Conservation (phyloP, 1,139 yeast genomes). For the Ogataea hybrid region DNA sequence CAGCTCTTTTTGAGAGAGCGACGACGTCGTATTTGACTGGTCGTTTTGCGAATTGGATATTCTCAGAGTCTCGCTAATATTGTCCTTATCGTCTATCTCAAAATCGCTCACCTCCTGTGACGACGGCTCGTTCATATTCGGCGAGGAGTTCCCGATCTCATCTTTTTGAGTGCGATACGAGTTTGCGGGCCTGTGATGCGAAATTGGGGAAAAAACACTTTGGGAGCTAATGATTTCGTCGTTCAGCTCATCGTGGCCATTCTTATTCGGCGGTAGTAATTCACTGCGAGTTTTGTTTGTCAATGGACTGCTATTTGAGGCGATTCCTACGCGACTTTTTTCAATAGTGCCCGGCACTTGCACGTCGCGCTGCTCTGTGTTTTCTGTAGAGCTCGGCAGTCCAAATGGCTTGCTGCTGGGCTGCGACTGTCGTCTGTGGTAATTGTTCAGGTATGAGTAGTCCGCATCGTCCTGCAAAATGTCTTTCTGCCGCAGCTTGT, state of each 20-base stretch:
- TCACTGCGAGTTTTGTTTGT: neutral
- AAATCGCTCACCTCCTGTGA: conserved; percentile 21
- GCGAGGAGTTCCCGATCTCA: conserved; percentile 8
- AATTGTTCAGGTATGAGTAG: conserved; percentile 8
- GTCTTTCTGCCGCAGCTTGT: conserved; percentile 12
- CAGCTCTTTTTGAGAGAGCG: conserved; percentile 2
- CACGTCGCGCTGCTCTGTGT: conserved; percentile 4
- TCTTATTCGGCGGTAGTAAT: neutral
- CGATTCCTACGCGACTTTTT: conserved; percentile 4
- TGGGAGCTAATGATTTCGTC: conserved; percentile 20
- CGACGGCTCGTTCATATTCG: conserved; percentile 18
- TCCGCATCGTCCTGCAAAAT: conserved; percentile 7
- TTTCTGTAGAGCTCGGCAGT: conserved; percentile 2
- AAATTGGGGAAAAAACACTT: conserved; percentile 10
- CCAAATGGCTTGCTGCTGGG: conserved; percentile 1
- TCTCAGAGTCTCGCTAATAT: conserved; percentile 1
- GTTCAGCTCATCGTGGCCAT: conserved; percentile 1
- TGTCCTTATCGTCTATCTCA: conserved; percentile 7
- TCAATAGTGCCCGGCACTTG: conserved; percentile 24
- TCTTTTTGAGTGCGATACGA: neutral
- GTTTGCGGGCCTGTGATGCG: conserved; percentile 2
- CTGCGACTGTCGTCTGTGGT: neutral
- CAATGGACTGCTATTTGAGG: conserved; percentile 16
- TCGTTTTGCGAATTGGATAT: conserved; percentile 1
- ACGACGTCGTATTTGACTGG: neutral